Conservation (phyloP, 2,329 filamentous ascomycete species). For the Cercospora nicotianae region DNA sequence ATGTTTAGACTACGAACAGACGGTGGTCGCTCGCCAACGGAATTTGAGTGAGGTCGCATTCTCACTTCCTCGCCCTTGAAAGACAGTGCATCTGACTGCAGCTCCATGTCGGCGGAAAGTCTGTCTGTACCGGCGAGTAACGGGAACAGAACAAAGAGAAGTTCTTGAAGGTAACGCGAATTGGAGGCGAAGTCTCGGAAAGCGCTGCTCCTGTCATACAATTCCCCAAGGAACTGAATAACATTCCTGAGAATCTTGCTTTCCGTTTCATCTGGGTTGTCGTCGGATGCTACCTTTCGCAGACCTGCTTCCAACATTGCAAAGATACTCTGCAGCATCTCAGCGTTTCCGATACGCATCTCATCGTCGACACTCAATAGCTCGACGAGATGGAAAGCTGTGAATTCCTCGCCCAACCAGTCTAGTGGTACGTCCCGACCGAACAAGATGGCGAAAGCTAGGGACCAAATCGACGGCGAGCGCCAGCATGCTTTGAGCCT, state of each 20-base stretch:
- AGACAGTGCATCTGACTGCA: conserved; percentile 78
- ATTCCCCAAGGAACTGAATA: conserved; percentile 73
- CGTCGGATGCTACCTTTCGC: conserved; percentile 65
- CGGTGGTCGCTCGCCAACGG: conserved; percentile 57
- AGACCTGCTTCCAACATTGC: conserved; percentile 86
- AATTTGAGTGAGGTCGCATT: conserved; percentile 70
- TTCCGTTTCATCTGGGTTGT: conserved; percentile 51
- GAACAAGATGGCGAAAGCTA: conserved; percentile 86
- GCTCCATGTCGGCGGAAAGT: conserved; percentile 78
- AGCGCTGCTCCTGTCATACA: conserved; percentile 71
- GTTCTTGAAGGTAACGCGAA: conserved; percentile 77
- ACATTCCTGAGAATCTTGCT: conserved; percentile 68
- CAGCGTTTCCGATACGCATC: conserved; percentile 69
- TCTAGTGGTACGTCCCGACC: conserved; percentile 70
- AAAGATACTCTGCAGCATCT: conserved; percentile 75
- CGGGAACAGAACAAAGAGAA: conserved; percentile 81
- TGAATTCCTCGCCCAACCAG: conserved; percentile 74
- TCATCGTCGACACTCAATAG: conserved; percentile 63
- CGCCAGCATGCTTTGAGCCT: conserved; percentile 87
- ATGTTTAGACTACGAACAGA: conserved; percentile 69
- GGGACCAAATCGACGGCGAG: conserved; percentile 77
- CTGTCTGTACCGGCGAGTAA: conserved; percentile 83
- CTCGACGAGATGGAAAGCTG: conserved; percentile 71
- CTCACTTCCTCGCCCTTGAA: conserved; percentile 86
- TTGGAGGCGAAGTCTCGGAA: conserved; percentile 81